Percentiles rank a stretch among this genome's conserved stretches.
Evolutionary conservation across 495 filamentous ascomycete genomes (phyloP).

Genomic region (Aspergillus avenaceus): DNA sequence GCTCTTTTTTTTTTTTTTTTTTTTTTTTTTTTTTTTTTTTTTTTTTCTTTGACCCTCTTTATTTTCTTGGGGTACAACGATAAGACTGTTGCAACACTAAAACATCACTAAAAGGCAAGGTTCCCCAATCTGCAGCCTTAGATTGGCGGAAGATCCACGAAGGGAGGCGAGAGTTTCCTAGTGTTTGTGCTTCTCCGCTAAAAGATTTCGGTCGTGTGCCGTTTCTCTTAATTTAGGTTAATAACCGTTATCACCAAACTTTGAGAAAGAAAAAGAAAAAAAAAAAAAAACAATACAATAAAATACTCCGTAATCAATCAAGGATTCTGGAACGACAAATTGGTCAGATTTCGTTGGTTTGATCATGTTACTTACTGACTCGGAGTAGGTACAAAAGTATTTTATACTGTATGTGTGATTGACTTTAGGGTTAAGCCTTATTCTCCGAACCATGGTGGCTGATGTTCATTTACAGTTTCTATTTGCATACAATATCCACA

Average conservation of each 20-base stretch:
- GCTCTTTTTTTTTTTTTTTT: neutral
- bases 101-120: neutral
- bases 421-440: neutral
- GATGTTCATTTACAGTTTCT: neutral
- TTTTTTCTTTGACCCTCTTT: neutral
- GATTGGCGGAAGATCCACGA: neutral
- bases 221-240: neutral
- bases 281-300: too few species aligned
- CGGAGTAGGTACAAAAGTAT: too few species aligned
- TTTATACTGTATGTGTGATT: neutral
- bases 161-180: neutral
- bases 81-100: conserved; percentile 20
- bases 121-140: neutral
- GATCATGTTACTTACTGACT: too few species aligned
- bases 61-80: conserved; percentile 4
- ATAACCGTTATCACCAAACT: neutral
- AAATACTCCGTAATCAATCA: too few species aligned
- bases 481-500: neutral
- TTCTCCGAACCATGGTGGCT: neutral
- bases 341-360: too few species aligned
- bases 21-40: neutral
- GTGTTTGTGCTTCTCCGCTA: neutral
- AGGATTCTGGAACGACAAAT: too few species aligned
- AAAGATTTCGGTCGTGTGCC: neutral
- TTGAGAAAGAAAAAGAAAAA: too few species aligned